Percentiles rank a stretch among this genome's conserved stretches.
Evolutionary conservation across 2,329 filamentous ascomycete species (phyloP).

Genomic region (Penicillium polonicum): DNA sequence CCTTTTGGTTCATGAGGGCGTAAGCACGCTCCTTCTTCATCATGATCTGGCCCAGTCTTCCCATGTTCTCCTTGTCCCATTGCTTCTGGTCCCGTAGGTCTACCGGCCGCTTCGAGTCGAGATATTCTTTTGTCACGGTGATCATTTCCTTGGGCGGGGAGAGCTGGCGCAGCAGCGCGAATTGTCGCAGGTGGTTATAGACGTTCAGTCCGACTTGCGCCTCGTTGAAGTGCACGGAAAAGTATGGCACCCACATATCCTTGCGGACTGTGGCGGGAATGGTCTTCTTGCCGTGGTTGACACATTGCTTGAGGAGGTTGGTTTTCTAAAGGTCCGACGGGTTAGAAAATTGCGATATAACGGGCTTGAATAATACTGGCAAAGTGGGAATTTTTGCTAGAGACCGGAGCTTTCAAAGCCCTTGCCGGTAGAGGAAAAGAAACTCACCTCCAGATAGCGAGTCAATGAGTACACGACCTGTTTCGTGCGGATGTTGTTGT

Average conservation of each 20-base stretch:
- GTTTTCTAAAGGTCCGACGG: conserved; percentile 42
- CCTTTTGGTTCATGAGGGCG: conserved; percentile 62
- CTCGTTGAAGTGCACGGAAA: conserved; percentile 56
- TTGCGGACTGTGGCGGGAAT: conserved; percentile 58
- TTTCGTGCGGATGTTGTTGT: conserved; percentile 61
- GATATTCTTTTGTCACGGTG: conserved; percentile 45
- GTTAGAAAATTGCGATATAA: conserved; percentile 11
- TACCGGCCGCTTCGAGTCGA: conserved; percentile 40
- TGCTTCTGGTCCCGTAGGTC: conserved; percentile 41
- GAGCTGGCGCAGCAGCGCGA: conserved; percentile 58
- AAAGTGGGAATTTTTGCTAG: not conserved
- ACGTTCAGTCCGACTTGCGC: conserved; percentile 53
- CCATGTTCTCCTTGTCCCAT: conserved; percentile 41
- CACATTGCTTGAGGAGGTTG: conserved; percentile 56
- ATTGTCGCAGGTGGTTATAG: conserved; percentile 60
- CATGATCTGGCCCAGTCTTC: conserved; percentile 46
- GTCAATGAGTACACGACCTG: conserved; percentile 64
- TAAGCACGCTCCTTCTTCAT: conserved; percentile 52
- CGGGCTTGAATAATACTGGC: not conserved
- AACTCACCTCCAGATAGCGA: conserved; percentile 54
- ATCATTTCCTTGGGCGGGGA: conserved; percentile 48
- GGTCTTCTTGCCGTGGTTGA: conserved; percentile 65
- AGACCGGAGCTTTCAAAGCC: not conserved
- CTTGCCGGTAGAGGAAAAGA: not conserved
- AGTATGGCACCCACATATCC: conserved; percentile 63